These are phyloP conservation scores for Solanum rostratum DNA, from an alignment of 257 asterid species.

Conservation along the genomic window DNA sequence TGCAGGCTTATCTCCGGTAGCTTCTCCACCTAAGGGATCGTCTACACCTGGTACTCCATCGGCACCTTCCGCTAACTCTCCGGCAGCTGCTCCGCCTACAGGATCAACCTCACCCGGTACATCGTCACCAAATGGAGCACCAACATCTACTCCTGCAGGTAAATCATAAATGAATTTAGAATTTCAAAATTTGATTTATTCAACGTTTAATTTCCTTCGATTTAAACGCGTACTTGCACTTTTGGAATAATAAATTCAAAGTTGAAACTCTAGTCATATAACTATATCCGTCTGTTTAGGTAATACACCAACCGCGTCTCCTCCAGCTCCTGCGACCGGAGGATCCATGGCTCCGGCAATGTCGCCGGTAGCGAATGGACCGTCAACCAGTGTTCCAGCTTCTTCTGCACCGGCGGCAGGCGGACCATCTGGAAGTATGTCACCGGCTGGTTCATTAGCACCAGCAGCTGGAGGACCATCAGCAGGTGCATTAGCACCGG, in stretches of 20 bases:
- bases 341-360: background rate
- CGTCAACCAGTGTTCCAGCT: background rate
- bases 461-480: background rate
- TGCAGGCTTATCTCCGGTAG: constrained; percentile 16
- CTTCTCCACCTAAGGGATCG: constrained; percentile 5
- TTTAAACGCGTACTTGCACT: background rate
- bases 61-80: background rate
- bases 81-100: constrained; percentile 5
- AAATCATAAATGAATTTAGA: background rate
- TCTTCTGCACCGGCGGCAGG: background rate
- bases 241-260: background rate
- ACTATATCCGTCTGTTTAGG: background rate
- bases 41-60: background rate
- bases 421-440: background rate
- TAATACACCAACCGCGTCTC: background rate
- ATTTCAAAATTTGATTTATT: background rate
- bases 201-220: background rate
- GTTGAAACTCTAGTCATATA: background rate
- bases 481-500: background rate
- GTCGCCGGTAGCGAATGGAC: background rate
- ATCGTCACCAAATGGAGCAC: background rate
- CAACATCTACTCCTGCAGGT: background rate
- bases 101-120: background rate
- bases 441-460: background rate
- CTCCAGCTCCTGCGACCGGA: background rate